Evolutionary conservation across 2,329 filamentous ascomycete genomes (phyloP).

Genomic region (Clonostachys rosea): DNA sequence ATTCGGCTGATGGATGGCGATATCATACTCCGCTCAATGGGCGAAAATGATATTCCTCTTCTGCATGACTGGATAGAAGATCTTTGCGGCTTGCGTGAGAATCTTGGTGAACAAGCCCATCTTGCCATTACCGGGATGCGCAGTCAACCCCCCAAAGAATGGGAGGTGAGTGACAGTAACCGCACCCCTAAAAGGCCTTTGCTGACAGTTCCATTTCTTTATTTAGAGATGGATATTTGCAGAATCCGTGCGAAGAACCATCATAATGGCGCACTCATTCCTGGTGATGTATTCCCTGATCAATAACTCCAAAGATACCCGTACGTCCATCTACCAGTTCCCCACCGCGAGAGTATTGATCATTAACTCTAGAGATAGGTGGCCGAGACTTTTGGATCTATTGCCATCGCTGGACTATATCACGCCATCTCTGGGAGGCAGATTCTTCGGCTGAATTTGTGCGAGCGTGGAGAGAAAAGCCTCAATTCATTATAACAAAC

Average conservation of each 20-base stretch:
- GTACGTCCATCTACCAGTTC: neutral
- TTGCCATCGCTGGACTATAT: constrained; percentile 22
- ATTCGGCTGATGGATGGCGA: constrained; percentile 46
- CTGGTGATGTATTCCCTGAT: constrained; percentile 16
- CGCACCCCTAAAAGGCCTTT: no score
- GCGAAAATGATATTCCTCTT: constrained; percentile 19
- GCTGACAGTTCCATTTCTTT: neutral
- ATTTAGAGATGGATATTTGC: constrained; percentile 24
- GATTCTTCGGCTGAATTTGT: constrained; percentile 16
- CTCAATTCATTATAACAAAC: constrained; percentile 13
- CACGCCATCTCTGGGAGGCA: constrained; percentile 21
- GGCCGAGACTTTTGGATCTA: constrained; percentile 7
- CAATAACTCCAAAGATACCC: constrained; percentile 8
- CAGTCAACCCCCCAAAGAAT: neutral
- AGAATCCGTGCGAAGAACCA: constrained; percentile 22
- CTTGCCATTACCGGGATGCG: neutral
- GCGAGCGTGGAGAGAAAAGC: constrained; percentile 12
- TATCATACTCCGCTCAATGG: constrained; percentile 25
- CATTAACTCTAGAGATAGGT: neutral
- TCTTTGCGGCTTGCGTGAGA: constrained; percentile 5
- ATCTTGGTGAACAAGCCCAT: neutral
- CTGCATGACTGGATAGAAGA: constrained; percentile 13
- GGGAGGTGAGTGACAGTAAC: neutral
- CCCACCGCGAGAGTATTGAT: neutral
- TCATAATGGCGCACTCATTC: constrained; percentile 19